Conservation (phyloP, 176 grass and related monocot genomes). For the Raddia distichophylla region DNA sequence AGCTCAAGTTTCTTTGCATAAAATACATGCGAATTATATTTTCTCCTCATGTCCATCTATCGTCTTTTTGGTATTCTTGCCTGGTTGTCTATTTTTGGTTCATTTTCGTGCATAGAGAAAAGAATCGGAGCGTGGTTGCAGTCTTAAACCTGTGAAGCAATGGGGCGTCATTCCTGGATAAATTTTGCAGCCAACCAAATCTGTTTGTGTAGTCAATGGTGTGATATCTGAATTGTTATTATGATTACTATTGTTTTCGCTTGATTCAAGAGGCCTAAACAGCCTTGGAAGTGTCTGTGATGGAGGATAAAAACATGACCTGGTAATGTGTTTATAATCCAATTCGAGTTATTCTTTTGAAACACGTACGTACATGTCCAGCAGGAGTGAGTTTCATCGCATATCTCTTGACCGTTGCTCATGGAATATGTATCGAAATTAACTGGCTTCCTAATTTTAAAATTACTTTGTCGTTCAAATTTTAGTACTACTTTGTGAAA, state of each 20-base stretch:
- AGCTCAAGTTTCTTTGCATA: background rate
- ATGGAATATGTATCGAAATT: too few relatives aligned
- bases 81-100: slow-evolving; percentile 45
- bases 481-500: too few relatives aligned
- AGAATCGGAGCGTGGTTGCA: slow-evolving; percentile 33
- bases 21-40: slow-evolving; percentile 36
- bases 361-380: background rate
- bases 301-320: slow-evolving; percentile 23
- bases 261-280: background rate
- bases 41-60: slow-evolving; percentile 4
- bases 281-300: slow-evolving; percentile 9
- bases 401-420: background rate
- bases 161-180: slow-evolving; percentile 26
- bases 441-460: too few relatives aligned
- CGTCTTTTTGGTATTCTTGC: slow-evolving; percentile 35
- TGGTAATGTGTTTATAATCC: slow-evolving; percentile 24
- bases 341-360: background rate
- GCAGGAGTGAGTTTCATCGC: background rate
- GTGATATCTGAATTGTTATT: slow-evolving; percentile 39
- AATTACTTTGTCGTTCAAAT: too few relatives aligned
- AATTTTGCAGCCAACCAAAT: slow-evolving; percentile 42
- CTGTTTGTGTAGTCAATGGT: slow-evolving; percentile 15
- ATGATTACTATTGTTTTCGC: slow-evolving; percentile 31
- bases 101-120: slow-evolving; percentile 45
- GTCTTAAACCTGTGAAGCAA: slow-evolving; percentile 24